Evolutionary conservation across 2,329 filamentous ascomycete genomes (phyloP), one percentile per base, ranked within the genome.

Genomic region (Fusarium anguioides): DNA sequence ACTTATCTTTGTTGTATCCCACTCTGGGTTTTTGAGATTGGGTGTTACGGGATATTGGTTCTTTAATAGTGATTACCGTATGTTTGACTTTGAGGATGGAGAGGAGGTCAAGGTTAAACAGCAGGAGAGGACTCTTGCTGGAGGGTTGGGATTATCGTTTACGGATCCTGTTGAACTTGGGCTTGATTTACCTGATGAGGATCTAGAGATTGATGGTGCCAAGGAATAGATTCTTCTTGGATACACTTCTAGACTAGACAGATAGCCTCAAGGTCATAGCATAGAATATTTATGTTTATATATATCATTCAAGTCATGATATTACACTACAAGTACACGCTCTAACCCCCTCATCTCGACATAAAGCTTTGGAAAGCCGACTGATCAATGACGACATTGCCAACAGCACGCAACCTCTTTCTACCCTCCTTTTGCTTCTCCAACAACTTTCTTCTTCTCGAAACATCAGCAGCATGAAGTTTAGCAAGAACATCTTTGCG

Each of bases 341-440:
- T 47, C 37, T 50, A 45, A 35, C 42, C 21, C 47, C 39, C 41
- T 66, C 68, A 94, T 79, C 96, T 97, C 0, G 94, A 87, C 77
- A 99, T 79, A 77, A 99, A 99, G 70, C 89, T 92, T 79, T 99
- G 96, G 76, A 98, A 99, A 5, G 94, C 94, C 70, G 93, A 91
- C 73, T 97, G 94, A 64, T 98, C 94, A 77, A 99, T 98, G n/a
- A 94, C 86, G 1, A 99, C 94, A 75, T 97, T 97, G 0, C 96
- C 92, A 7, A 94, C 90, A 2, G 91, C 87, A 60, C 93, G 88
- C 60, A 99, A 80, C 78, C 91, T 91, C 86, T 97, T 97, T 55
- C 94, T 86, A 0, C 96, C 96, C 69, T 94, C 94, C 81, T 99
- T 99, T 79, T 99, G 96, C 83, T 95, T 97, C 81, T 98, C 95